Conservation (phyloP, 2,329 filamentous ascomycete genomes). For the Coniochaeta sp. region DNA sequence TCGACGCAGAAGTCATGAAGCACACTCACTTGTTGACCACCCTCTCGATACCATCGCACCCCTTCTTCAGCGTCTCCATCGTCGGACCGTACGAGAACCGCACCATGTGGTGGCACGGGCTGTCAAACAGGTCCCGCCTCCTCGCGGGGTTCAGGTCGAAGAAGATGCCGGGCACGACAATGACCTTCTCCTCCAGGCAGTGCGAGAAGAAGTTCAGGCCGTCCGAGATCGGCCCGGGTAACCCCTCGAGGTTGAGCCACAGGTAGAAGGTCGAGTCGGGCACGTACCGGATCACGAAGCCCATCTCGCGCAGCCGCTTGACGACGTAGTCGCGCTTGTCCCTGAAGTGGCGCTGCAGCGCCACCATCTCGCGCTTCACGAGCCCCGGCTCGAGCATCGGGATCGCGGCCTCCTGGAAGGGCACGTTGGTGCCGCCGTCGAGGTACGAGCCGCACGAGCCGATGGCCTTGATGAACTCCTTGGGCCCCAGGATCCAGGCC, state of each 20-base stretch:
- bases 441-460: slow-evolving; percentile 90
- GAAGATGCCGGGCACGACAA: slow-evolving; percentile 95
- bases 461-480: slow-evolving; percentile 93
- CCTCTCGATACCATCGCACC: slow-evolving; percentile 77
- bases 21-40: slow-evolving; percentile 62
- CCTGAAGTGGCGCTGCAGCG: slow-evolving; percentile 81
- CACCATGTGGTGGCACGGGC: slow-evolving; percentile 88
- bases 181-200: slow-evolving; percentile 87
- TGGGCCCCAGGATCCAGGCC: slow-evolving; percentile 91
- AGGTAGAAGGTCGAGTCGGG: slow-evolving; percentile 95
- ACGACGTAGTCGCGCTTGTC: slow-evolving; percentile 92
- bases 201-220: slow-evolving; percentile 96
- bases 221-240: slow-evolving; percentile 79
- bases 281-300: slow-evolving; percentile 76
- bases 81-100: slow-evolving; percentile 77
- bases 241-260: slow-evolving; percentile 59
- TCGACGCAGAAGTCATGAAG: not conserved
- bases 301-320: slow-evolving; percentile 71
- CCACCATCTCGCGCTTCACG: slow-evolving; percentile 79
- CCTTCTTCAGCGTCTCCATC: slow-evolving; percentile 71
- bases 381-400: slow-evolving; percentile 83
- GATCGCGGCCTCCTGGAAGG: slow-evolving; percentile 90
- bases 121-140: slow-evolving; percentile 86
- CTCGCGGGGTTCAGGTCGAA: slow-evolving; percentile 92
- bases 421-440: slow-evolving; percentile 88